A percentile compares a stretch with the other conserved stretches of the same genome.
phyloP scores from a whole-genome alignment of 2,329 filamentous ascomycete species.

The Byssochlamys sp. region DNA sequence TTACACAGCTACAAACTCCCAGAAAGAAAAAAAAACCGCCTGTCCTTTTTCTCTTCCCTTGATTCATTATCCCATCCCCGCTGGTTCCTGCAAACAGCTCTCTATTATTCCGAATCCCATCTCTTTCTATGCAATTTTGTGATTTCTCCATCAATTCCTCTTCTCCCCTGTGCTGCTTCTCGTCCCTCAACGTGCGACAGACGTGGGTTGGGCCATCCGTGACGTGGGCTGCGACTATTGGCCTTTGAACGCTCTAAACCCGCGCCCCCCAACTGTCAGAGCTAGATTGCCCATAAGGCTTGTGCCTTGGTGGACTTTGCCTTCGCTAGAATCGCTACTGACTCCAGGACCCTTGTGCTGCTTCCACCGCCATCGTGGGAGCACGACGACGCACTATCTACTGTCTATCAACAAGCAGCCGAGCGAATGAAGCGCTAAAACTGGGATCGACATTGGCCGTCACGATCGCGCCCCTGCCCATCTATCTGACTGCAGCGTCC shows the following conservation, averaged over 20 bases:
- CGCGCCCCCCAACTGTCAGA: slow-evolving; percentile 11
- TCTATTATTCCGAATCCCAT: neutral
- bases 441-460: neutral
- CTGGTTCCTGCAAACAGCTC: neutral
- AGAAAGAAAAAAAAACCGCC: neutral
- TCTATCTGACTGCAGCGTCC: neutral
- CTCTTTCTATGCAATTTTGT: neutral
- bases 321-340: neutral
- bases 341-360: neutral
- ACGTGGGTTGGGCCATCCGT: slow-evolving; percentile 6
- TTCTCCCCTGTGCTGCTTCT: neutral
- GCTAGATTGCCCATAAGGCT: slow-evolving; percentile 1
- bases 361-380: neutral
- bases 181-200: neutral
- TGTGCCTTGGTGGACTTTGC: slow-evolving; percentile 1
- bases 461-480: neutral
- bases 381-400: neutral
- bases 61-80: neutral
- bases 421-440: neutral
- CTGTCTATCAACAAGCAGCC: neutral
- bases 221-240: slow-evolving; percentile 24
- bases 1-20: neutral
- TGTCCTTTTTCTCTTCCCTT: neutral
- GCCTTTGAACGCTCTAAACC: slow-evolving; percentile 11
- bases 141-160: neutral